These are phyloP conservation scores for Glebionis coronaria DNA, from an alignment of 129 eudicot genomes.

Conservation along the genomic window DNA sequence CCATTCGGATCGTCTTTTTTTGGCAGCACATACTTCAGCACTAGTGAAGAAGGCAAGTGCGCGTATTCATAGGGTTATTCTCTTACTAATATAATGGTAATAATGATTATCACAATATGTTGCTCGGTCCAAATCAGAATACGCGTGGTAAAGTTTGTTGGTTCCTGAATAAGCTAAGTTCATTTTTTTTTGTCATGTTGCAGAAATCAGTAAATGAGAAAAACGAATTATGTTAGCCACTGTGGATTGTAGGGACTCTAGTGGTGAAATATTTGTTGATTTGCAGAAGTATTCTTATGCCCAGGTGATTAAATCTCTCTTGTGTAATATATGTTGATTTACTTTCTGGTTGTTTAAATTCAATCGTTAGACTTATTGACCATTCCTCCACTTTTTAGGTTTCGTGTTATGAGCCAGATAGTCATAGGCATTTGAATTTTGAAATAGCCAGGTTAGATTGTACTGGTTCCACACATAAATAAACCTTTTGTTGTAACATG, in stretches of 20 bases:
- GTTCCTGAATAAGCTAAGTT: not conserved
- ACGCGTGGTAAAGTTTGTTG: too few species aligned
- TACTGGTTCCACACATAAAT: not conserved
- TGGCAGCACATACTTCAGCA: too few species aligned
- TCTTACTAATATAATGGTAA: too few species aligned
- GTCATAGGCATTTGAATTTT: not conserved
- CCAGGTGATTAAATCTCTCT: constrained; percentile 47
- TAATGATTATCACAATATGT: too few species aligned
- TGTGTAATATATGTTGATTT: not conserved
- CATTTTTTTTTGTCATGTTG: constrained; percentile 19
- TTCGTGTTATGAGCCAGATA: not conserved
- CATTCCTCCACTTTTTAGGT: not conserved
- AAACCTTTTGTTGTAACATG: not conserved
- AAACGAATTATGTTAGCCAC: constrained; percentile 76
- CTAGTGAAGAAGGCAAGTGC: too few species aligned
- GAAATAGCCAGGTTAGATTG: not conserved
- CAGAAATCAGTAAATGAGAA: constrained; percentile 86
- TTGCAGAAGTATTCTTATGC: constrained; percentile 65
- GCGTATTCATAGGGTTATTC: too few species aligned
- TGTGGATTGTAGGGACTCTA: constrained; percentile 87
- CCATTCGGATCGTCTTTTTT: too few species aligned
- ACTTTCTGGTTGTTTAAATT: not conserved
- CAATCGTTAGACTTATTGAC: not conserved
- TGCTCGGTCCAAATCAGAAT: too few species aligned
- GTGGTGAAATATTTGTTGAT: constrained; percentile 97